Evolutionary conservation across 2,329 filamentous ascomycete genomes (phyloP).

Genomic region (Myotisia sp.): DNA sequence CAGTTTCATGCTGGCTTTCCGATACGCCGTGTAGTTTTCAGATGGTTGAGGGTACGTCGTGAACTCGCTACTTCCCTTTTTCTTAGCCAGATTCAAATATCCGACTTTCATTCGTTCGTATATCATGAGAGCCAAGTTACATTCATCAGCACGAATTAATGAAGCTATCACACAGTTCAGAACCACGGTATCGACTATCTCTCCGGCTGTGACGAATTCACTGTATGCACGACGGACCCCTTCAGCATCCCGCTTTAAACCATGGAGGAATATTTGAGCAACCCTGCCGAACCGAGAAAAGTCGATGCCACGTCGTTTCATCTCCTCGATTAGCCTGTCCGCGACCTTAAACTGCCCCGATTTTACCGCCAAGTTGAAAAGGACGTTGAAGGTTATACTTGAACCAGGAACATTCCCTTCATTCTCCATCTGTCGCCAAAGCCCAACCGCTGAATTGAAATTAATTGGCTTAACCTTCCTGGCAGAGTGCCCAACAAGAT

Average conservation of each 20-base stretch:
- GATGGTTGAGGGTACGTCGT: constrained; percentile 15
- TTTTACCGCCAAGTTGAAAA: constrained; percentile 80
- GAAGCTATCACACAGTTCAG: constrained; percentile 77
- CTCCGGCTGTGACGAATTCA: constrained; percentile 67
- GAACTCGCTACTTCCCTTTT: constrained; percentile 11
- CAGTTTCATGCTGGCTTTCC: constrained; percentile 29
- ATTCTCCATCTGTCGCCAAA: constrained; percentile 86
- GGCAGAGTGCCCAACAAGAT: constrained; percentile 62
- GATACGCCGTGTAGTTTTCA: constrained; percentile 24
- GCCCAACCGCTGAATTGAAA: constrained; percentile 52
- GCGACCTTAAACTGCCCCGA: constrained; percentile 71
- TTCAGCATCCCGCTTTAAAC: constrained; percentile 56
- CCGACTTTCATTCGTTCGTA: constrained; percentile 70
- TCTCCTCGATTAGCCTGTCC: constrained; percentile 72
- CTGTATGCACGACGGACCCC: constrained; percentile 64
- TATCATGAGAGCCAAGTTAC: constrained; percentile 60
- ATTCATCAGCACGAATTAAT: constrained; percentile 62
- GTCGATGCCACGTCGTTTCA: constrained; percentile 51
- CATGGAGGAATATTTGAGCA: constrained; percentile 70
- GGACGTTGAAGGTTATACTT: constrained; percentile 77
- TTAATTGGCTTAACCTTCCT: constrained; percentile 44
- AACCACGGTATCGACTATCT: constrained; percentile 75
- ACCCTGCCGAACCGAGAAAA: constrained; percentile 71
- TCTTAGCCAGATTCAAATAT: constrained; percentile 29
- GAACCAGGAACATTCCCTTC: constrained; percentile 50